Conservation (phyloP, 2,329 filamentous ascomycete genomes). For the Nothomitra cinnamomea region DNA sequence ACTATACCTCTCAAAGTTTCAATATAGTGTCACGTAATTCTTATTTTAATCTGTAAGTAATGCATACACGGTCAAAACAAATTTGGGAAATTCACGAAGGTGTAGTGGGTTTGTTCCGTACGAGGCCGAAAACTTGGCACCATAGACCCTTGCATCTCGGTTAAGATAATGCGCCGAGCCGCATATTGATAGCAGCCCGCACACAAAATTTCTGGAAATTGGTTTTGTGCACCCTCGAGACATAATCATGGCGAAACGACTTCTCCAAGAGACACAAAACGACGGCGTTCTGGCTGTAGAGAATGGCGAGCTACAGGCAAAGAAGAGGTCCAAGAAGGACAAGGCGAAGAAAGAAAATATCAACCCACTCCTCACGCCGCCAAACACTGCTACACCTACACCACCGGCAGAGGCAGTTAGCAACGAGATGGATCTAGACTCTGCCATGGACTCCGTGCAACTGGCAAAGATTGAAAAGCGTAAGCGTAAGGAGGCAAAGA, state of each 20-base stretch:
- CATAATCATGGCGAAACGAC: slow-evolving; percentile 1
- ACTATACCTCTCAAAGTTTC: no score
- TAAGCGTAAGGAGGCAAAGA: slow-evolving; percentile 11
- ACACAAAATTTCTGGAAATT: no score
- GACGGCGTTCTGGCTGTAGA: neutral
- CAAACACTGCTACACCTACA: slow-evolving; percentile 10
- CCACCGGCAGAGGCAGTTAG: neutral
- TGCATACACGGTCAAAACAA: no score
- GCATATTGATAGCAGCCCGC: no score
- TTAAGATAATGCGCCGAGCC: no score
- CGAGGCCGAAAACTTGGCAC: no score
- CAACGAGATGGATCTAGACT: slow-evolving; percentile 7
- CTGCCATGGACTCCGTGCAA: slow-evolving; percentile 14
- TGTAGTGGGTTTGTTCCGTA: no score
- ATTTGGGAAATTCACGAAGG: no score
- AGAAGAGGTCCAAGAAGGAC: neutral
- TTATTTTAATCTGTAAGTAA: no score
- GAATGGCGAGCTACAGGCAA: neutral
- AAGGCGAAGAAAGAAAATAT: neutral
- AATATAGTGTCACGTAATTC: no score
- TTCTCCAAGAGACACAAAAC: neutral
- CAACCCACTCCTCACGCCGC: neutral
- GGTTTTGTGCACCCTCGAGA: no score
- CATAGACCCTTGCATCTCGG: no score
- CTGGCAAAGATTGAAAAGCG: slow-evolving; percentile 9